Evolutionary conservation across 148 eudicot genomes (phyloP), one percentile per base, ranked within the genome.

Genomic region (Cornus kousa): DNA sequence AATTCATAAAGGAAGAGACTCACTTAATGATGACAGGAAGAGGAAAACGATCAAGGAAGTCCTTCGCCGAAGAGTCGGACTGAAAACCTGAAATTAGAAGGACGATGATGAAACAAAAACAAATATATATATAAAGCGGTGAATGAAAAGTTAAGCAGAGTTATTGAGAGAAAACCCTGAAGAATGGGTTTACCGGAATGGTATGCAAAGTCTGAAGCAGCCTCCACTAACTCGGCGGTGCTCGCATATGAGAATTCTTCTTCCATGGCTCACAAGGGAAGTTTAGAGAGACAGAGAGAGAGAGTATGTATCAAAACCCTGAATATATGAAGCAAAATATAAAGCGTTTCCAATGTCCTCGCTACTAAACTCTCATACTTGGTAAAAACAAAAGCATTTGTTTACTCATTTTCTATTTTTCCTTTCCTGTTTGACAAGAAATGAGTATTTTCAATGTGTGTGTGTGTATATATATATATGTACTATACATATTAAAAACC

Each of bases 1-100:
- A 28, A 28, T 28, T 28, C 28, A 28, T 28, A 28, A 28, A 17
- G 32, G 22, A 40, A 9, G 46, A 40, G 24, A n/a, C 7, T 78
- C 83, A 92, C 98, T 81, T 86, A 57, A 95, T 88, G 82, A 95
- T 87, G 70, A 88, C 87, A 9, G 94, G 96, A 50, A 95, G 96
- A 35, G 98, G 97, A 70, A 89, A 93, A 31, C 90, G 93, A 72
- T 75, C 69, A 22, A 95, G 94, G 79, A 95, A 93, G 2, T 89
- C 92, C 71, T 86, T 88, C 0, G 87, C 84, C 19, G 97, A 84
- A 48, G 80, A 82, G 68, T 95, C 97, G 57, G 87, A 87, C 19
- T 77, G 86, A 75, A 71, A 50, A 68, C 92, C 96, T 95, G 88
- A 72, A 48, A 59, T 8, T 33, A 12, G 33, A 74, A 11, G 9